Evolutionary conservation across 768 basidiomycete species (phyloP).

Genomic region (Russula brevipes): DNA sequence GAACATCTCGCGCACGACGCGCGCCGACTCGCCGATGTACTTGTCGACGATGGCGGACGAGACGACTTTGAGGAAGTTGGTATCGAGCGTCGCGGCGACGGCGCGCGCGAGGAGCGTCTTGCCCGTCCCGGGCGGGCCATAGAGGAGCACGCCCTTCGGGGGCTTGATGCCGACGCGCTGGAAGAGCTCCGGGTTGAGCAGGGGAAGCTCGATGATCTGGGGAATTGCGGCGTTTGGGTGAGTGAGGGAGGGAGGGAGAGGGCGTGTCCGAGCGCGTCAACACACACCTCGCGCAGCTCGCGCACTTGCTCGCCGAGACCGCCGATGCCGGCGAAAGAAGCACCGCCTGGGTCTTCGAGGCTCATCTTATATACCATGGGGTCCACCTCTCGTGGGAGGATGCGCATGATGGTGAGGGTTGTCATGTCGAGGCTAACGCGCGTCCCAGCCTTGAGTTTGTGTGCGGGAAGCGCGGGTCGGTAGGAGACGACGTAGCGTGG

Average conservation of each 20-base stretch:
- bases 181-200: constrained; percentile 93
- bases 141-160: constrained; percentile 92
- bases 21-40: constrained; percentile 97
- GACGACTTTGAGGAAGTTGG: constrained; percentile 98
- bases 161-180: constrained; percentile 93
- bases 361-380: constrained; percentile 99
- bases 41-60: constrained; percentile 97
- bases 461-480: constrained; percentile 84
- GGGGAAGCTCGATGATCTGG: constrained; percentile 91
- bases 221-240: not conserved
- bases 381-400: constrained; percentile 94
- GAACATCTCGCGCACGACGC: constrained; percentile 98
- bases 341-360: constrained; percentile 93
- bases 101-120: constrained; percentile 94
- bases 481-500: constrained; percentile 98
- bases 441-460: constrained; percentile 88
- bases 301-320: constrained; percentile 94
- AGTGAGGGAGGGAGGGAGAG: not conserved
- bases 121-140: constrained; percentile 94
- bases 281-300: constrained; percentile 83
- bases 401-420: constrained; percentile 97
- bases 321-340: constrained; percentile 94
- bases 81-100: constrained; percentile 90
- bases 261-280: not conserved
- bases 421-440: constrained; percentile 99